phyloP scores from a whole-genome alignment of 106 monocot genomes.

The Allium cepa region DNA sequence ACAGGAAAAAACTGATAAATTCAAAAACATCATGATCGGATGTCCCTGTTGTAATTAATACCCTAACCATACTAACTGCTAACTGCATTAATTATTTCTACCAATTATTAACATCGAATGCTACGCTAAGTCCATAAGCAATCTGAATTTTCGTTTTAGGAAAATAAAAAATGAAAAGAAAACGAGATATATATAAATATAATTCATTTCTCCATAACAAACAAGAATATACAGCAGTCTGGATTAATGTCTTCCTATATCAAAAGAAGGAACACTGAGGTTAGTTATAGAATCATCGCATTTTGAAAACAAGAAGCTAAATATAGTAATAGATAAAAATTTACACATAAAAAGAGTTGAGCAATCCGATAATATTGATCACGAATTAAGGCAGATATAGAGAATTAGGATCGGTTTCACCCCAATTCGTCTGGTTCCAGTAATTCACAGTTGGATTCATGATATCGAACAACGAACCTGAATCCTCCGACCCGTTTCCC shows the following conservation, averaged over 20 bases:
- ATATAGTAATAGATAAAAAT: background rate
- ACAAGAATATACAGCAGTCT: background rate
- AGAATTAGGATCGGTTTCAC: conserved; percentile 25
- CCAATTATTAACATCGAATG: no score
- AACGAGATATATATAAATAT: no score
- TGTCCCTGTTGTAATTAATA: no score
- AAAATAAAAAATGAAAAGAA: no score
- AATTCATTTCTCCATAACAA: background rate
- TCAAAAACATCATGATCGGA: no score
- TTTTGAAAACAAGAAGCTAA: background rate
- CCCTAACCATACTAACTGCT: no score
- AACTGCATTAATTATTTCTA: no score
- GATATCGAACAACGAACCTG: conserved; percentile 29
- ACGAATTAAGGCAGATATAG: conserved; percentile 21
- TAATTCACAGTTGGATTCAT: conserved; percentile 22
- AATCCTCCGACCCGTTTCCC: conserved; percentile 14
- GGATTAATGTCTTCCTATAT: background rate
- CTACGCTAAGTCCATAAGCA: no score
- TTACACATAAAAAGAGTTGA: background rate
- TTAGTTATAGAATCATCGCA: background rate
- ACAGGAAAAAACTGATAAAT: no score
- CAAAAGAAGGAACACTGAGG: background rate
- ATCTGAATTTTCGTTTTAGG: no score
- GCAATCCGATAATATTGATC: background rate
- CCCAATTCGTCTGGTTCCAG: conserved; percentile 45